Evolutionary conservation across 2,329 filamentous ascomycete genomes (phyloP).

Genomic region (Rutstroemia sp.): DNA sequence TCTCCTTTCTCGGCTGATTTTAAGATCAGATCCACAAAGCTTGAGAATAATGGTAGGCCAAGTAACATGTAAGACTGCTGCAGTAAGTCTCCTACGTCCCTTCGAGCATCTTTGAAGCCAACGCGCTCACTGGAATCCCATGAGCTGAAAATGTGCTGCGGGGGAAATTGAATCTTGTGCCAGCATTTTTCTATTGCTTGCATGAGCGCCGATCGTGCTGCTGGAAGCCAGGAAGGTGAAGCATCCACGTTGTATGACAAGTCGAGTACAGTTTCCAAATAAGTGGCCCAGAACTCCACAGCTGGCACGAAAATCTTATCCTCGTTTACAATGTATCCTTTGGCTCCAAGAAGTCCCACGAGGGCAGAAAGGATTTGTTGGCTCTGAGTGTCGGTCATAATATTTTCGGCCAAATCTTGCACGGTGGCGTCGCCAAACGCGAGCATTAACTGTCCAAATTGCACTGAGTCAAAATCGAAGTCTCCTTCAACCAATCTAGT

Average conservation of each 20-base stretch:
- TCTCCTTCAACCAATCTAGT: conserved; percentile 49
- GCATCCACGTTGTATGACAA: conserved; percentile 44
- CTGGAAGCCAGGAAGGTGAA: conserved; percentile 47
- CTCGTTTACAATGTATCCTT: conserved; percentile 62
- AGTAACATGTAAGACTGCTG: conserved; percentile 61
- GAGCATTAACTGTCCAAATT: conserved; percentile 59
- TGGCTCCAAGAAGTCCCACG: conserved; percentile 57
- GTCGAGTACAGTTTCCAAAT: conserved; percentile 61
- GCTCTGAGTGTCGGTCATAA: conserved; percentile 39
- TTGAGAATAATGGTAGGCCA: conserved; percentile 46
- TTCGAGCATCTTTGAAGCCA: conserved; percentile 64
- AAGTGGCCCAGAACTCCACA: conserved; percentile 76
- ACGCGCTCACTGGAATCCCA: conserved; percentile 66
- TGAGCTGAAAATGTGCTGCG: conserved; percentile 44
- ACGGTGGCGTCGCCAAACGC: conserved; percentile 62
- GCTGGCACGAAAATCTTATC: conserved; percentile 66
- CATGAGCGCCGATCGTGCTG: conserved; percentile 52
- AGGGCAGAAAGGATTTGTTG: conserved; percentile 49
- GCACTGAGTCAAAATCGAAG: conserved; percentile 55
- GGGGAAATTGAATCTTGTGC: conserved; percentile 57
- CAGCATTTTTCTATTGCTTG: conserved; percentile 60
- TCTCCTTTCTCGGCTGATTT: conserved; percentile 36
- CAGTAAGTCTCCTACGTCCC: conserved; percentile 72
- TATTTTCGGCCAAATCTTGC: conserved; percentile 48
- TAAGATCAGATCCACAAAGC: conserved; percentile 49